Conservation (phyloP, 495 filamentous ascomycete genomes). For the Daldinia bambusicola region DNA sequence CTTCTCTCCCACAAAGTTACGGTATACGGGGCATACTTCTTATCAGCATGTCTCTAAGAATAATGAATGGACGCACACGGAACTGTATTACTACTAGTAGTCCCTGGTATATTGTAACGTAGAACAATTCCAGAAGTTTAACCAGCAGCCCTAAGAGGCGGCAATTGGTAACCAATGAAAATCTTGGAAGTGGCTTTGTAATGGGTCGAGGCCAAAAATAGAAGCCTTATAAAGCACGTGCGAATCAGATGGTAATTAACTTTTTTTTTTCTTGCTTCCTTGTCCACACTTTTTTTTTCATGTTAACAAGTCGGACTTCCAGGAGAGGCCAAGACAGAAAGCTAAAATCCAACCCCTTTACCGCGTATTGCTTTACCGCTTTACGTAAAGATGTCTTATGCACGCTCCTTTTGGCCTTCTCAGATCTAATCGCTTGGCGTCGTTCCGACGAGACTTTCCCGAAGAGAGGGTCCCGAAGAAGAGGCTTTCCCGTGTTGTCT, state of each 20-base stretch:
- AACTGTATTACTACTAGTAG: not conserved
- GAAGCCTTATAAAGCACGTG: conserved; percentile 39
- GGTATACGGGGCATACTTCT: not conserved
- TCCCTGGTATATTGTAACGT: not conserved
- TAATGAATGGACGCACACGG: not conserved
- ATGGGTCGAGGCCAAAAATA: conserved; percentile 39
- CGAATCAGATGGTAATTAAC: conserved; percentile 21
- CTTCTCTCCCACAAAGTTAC: not conserved
- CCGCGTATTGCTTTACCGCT: conserved; percentile 28
- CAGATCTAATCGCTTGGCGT: conserved; percentile 38
- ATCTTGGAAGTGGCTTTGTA: conserved; percentile 25
- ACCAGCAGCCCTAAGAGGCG: conserved; percentile 34
- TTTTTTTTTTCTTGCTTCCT: not conserved
- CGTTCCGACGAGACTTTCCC: conserved; percentile 10
- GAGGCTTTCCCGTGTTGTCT: conserved; percentile 27
- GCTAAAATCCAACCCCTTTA: conserved; percentile 31
- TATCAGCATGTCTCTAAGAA: not conserved
- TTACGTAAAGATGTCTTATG: conserved; percentile 21
- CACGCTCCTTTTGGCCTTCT: not conserved
- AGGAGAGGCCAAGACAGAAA: conserved; percentile 11
- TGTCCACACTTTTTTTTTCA: conserved; percentile 13
- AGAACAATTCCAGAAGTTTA: conserved; percentile 36
- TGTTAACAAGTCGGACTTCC: not conserved
- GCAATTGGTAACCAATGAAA: conserved; percentile 39
- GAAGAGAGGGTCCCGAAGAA: not conserved